phyloP scores from a whole-genome alignment of 257 asterid genomes.

The Hygrophila difformis region DNA sequence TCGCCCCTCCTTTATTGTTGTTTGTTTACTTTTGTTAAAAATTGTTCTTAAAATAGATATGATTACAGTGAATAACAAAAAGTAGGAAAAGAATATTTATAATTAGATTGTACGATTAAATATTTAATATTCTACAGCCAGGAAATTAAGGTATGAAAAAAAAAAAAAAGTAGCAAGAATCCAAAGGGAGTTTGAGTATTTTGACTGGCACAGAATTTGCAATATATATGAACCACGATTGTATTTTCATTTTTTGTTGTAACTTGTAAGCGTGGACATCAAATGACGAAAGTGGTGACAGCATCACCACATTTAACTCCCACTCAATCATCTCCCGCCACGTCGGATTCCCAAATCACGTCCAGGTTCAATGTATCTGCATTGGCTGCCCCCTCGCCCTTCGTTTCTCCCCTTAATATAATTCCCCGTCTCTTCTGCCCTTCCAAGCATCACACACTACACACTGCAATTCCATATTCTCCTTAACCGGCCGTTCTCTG shows the following conservation, averaged over 20 bases:
- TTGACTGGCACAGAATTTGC: conserved; percentile 17
- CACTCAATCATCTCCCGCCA: conserved; percentile 28
- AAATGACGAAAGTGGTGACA: conserved; percentile 45
- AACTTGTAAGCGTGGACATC: too few relatives aligned
- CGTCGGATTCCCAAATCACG: conserved; percentile 33
- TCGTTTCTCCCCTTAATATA: conserved; percentile 14
- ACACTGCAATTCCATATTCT: background rate
- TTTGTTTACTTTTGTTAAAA: too few relatives aligned
- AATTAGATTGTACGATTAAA: too few relatives aligned
- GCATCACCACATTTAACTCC: conserved; percentile 4
- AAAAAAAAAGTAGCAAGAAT: conserved; percentile 9
- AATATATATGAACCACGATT: conserved; percentile 7
- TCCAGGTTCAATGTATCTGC: conserved; percentile 71
- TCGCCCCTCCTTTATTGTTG: too few relatives aligned
- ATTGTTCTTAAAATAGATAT: too few relatives aligned
- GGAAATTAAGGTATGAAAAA: background rate
- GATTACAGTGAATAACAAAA: too few relatives aligned
- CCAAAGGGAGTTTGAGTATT: conserved; percentile 9
- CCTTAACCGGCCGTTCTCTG: background rate
- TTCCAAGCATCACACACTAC: background rate
- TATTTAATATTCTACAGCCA: too few relatives aligned
- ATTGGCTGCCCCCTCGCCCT: conserved; percentile 16
- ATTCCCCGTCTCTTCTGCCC: conserved; percentile 3
- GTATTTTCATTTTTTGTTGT: too few relatives aligned
- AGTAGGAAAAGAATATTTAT: too few relatives aligned